Percentiles rank a stretch among this genome's conserved stretches.
phyloP scores from a whole-genome alignment of 2,329 filamentous ascomycete genomes.

The Exophiala lecanii-corni region DNA sequence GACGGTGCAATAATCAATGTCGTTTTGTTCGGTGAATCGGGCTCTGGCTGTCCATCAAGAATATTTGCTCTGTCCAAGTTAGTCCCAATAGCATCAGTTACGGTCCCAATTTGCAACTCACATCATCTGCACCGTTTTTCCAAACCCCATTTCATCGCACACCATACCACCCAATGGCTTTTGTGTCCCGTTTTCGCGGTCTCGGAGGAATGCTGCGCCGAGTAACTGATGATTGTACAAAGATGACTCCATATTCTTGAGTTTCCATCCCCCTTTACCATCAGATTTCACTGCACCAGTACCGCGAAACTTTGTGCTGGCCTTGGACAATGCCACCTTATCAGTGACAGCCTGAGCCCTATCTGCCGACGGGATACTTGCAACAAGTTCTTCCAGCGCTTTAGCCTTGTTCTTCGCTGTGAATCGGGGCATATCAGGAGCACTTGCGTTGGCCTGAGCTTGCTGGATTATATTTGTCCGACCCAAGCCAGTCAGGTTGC shows the following conservation, averaged over 20 bases:
- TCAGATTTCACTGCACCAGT: constrained; percentile 26
- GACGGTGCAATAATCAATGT: constrained; percentile 38
- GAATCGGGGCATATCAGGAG: constrained; percentile 27
- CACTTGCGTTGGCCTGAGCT: constrained; percentile 28
- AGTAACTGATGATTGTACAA: constrained; percentile 35
- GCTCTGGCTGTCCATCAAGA: constrained; percentile 30
- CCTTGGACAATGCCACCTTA: constrained; percentile 26
- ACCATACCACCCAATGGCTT: constrained; percentile 35
- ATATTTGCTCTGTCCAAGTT: constrained; percentile 32
- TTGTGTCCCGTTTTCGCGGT: constrained; percentile 17
- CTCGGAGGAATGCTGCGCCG: constrained; percentile 23
- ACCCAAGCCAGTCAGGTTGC: constrained; percentile 24
- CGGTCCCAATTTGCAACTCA: too few species aligned
- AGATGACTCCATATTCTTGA: constrained; percentile 32
- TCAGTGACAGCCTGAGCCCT: constrained; percentile 27
- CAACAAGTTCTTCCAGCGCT: constrained; percentile 33
- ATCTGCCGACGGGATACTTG: constrained; percentile 30
- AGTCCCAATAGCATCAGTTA: constrained; percentile 8
- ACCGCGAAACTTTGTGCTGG: constrained; percentile 30
- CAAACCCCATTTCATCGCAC: constrained; percentile 40
- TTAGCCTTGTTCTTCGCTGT: constrained; percentile 24
- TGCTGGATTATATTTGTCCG: constrained; percentile 25
- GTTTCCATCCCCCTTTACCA: constrained; percentile 31
- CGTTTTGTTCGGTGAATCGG: constrained; percentile 25
- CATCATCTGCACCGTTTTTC: constrained; percentile 37